Percentiles rank a stretch among this genome's conserved stretches.
These are phyloP conservation scores for Candida morakotiae DNA, from an alignment of 805 yeast genomes.

Conservation along the genomic window DNA sequence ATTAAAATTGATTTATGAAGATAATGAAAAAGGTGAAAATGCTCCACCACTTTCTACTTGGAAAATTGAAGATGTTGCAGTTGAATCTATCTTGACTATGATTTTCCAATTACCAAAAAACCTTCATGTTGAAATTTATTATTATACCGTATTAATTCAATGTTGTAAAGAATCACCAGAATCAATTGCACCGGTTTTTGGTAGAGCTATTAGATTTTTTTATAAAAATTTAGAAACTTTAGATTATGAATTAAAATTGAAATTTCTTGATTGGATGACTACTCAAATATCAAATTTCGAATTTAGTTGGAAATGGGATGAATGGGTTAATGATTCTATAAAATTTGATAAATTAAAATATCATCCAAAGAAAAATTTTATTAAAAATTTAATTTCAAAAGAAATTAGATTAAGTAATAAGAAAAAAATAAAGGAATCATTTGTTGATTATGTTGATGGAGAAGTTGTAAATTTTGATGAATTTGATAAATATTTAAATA, in stretches of 20 bases:
- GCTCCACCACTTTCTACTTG: constrained; percentile 58
- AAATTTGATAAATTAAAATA: constrained; percentile 41
- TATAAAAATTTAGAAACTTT: constrained; percentile 62
- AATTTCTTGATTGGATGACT: constrained; percentile 87
- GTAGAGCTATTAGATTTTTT: constrained; percentile 83
- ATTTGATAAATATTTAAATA: constrained; percentile 35
- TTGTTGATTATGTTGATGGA: constrained; percentile 36
- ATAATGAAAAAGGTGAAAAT: constrained; percentile 39
- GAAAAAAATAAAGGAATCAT: constrained; percentile 64
- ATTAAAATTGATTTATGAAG: constrained; percentile 40
- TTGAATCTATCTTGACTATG: constrained; percentile 76
- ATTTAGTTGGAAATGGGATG: constrained; percentile 97
- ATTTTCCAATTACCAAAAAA: constrained; percentile 71
- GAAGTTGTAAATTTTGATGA: constrained; percentile 32
- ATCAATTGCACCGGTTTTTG: constrained; percentile 90
- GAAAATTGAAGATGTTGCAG: constrained; percentile 87
- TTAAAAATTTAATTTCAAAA: constrained; percentile 74
- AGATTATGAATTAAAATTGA: constrained; percentile 70
- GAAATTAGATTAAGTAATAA: constrained; percentile 81
- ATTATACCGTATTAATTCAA: constrained; percentile 78
- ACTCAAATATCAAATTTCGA: constrained; percentile 91
- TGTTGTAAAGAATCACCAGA: constrained; percentile 72
- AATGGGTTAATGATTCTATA: constrained; percentile 71
- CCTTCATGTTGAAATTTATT: constrained; percentile 69
- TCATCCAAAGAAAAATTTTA: constrained; percentile 72